These are phyloP conservation scores for Pisolithus sp. DNA, from an alignment of 768 basidiomycete genomes.

Conservation along the genomic window DNA sequence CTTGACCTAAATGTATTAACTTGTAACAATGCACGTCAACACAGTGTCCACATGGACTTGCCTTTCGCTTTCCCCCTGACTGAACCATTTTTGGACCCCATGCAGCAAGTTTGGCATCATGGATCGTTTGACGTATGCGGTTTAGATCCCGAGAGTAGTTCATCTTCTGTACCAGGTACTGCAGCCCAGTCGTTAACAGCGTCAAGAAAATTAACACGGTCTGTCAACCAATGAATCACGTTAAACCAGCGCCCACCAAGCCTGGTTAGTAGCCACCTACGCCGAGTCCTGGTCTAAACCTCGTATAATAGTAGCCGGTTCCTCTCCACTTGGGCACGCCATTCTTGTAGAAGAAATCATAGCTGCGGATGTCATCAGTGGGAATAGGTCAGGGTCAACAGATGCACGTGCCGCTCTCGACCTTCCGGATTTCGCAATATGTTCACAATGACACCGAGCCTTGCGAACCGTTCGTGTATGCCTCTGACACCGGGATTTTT, in stretches of 20 bases:
- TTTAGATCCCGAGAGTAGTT: constrained; percentile 70
- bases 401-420: constrained; percentile 59
- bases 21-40: constrained; percentile 3
- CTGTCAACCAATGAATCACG: constrained; percentile 32
- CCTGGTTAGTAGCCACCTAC: constrained; percentile 34
- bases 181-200: constrained; percentile 71
- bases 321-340: constrained; percentile 97
- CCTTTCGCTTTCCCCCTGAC: constrained; percentile 61
- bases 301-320: constrained; percentile 92
- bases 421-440: constrained; percentile 75
- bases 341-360: constrained; percentile 95
- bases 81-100: constrained; percentile 79
- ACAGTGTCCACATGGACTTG: constrained; percentile 22
- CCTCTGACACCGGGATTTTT: constrained; percentile 86
- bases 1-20: constrained; percentile 46
- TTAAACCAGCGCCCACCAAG: not conserved
- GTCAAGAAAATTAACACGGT: constrained; percentile 72
- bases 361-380: constrained; percentile 38
- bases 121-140: constrained; percentile 56
- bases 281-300: constrained; percentile 89
- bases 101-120: constrained; percentile 62
- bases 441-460: constrained; percentile 77
- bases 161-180: constrained; percentile 72
- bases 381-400: not conserved
- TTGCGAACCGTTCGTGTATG: constrained; percentile 85